Evolutionary conservation across 2,329 filamentous ascomycete species (phyloP).

Genomic region (Hypoxylon sp.): DNA sequence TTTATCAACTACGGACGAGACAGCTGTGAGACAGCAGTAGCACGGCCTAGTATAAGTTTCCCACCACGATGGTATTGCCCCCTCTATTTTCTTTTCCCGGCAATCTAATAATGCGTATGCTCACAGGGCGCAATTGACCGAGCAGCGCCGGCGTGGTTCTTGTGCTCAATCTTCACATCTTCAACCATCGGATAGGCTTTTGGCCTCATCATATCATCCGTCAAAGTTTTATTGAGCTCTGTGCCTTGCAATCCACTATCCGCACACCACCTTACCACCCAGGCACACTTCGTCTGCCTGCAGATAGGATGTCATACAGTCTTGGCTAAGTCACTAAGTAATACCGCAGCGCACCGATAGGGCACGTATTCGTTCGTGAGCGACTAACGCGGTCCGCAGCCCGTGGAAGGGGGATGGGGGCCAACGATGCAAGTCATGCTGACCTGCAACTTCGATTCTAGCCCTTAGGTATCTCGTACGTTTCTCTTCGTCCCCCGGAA

Average conservation of each 20-base stretch:
- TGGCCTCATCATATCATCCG: conserved; percentile 9
- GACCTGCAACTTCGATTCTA: conserved; percentile 39
- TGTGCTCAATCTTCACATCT: conserved; percentile 13
- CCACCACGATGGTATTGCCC: conserved; percentile 26
- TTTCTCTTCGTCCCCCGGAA: conserved; percentile 24
- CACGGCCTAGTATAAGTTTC: conserved; percentile 32
- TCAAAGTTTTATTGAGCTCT: conserved; percentile 1
- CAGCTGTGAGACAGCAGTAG: conserved; percentile 17
- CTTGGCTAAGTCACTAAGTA: conserved; percentile 30
- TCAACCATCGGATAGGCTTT: conserved; percentile 11
- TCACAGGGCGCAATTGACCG: conserved; percentile 15
- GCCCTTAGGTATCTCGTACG: conserved; percentile 33
- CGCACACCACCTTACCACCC: conserved; percentile 25
- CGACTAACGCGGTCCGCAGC: conserved; percentile 20
- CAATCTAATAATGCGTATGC: conserved; percentile 19
- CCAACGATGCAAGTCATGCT: conserved; percentile 38
- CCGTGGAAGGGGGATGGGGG: conserved; percentile 19
- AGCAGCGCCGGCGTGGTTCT: not conserved
- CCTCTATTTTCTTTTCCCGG: conserved; percentile 17
- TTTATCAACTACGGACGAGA: conserved; percentile 18
- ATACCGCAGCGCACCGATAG: conserved; percentile 17
- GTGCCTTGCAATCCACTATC: conserved; percentile 16
- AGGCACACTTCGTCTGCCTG: conserved; percentile 22
- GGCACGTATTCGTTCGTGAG: conserved; percentile 29
- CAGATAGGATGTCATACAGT: conserved; percentile 25